Evolutionary conservation across 352 stramenopile species (phyloP).

Genomic region (Peronosclerospora sorghi): DNA sequence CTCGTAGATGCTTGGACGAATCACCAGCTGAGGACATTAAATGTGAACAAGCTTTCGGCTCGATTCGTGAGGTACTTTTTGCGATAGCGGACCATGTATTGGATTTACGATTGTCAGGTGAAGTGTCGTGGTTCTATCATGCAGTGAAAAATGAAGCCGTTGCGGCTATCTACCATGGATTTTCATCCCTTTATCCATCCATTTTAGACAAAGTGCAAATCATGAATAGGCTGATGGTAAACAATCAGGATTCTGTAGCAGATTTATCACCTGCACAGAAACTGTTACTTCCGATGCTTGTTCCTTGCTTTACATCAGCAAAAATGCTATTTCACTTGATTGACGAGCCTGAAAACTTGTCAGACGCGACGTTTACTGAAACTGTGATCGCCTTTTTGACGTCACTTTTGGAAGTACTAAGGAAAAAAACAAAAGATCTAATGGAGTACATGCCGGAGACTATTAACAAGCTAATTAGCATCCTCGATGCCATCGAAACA

Average conservation of each 20-base stretch:
- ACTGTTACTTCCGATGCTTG: slow-evolving; percentile 68
- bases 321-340: slow-evolving; percentile 83
- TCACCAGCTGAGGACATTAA: slow-evolving; percentile 20
- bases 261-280: slow-evolving; percentile 35
- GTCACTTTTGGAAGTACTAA: slow-evolving; percentile 50
- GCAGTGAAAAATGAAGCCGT: slow-evolving; percentile 75
- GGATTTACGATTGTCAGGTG: slow-evolving; percentile 16
- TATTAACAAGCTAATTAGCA: slow-evolving; percentile 2
- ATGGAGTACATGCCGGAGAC: slow-evolving; percentile 7
- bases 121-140: slow-evolving; percentile 58
- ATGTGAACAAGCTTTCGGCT: slow-evolving; percentile 33
- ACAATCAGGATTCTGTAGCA: slow-evolving; percentile 10
- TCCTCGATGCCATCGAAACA: slow-evolving; percentile 35
- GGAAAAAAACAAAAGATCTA: slow-evolving; percentile 19
- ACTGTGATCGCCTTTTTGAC: slow-evolving; percentile 32
- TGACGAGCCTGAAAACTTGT: slow-evolving; percentile 26
- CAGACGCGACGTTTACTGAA: slow-evolving; percentile 13
- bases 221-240: slow-evolving; percentile 70
- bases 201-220: slow-evolving; percentile 63
- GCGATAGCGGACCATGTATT: slow-evolving; percentile 44
- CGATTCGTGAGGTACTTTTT: slow-evolving; percentile 61
- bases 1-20: slow-evolving; percentile 51
- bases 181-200: slow-evolving; percentile 69
- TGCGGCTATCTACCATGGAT: slow-evolving; percentile 68
- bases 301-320: slow-evolving; percentile 69